These are phyloP conservation scores for Acidiella bohemica DNA, from an alignment of 495 filamentous ascomycete genomes.

Conservation along the genomic window DNA sequence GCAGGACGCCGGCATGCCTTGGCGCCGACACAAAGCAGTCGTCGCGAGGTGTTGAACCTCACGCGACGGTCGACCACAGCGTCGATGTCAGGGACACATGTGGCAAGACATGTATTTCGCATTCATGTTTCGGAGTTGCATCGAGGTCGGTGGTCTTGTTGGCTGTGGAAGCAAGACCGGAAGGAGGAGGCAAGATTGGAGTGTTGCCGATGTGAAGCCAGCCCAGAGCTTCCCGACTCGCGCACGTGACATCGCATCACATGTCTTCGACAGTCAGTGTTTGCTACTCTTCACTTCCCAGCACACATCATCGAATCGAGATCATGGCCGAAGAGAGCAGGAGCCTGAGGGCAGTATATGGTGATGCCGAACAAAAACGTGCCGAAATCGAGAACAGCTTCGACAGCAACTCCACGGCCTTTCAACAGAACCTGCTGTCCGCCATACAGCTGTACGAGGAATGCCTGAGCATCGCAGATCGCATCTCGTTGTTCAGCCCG, in stretches of 20 bases:
- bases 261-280: too few species aligned
- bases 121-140: too few species aligned
- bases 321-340: slow-evolving; percentile 48
- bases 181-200: too few species aligned
- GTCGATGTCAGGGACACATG: too few species aligned
- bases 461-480: slow-evolving; percentile 52
- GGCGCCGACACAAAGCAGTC: background rate
- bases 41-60: slow-evolving; percentile 1
- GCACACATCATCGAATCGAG: too few species aligned
- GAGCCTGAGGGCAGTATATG: slow-evolving; percentile 45
- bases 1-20: too few species aligned
- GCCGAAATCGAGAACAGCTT: slow-evolving; percentile 33
- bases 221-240: too few species aligned
- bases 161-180: too few species aligned
- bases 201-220: too few species aligned
- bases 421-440: slow-evolving; percentile 51
- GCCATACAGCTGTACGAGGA: slow-evolving; percentile 59
- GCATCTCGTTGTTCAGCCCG: slow-evolving; percentile 69
- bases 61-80: background rate
- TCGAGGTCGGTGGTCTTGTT: background rate
- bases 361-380: slow-evolving; percentile 43
- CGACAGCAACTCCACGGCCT: slow-evolving; percentile 42
- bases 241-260: too few species aligned
- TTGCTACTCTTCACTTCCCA: too few species aligned
- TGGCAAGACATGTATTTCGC: too few species aligned